Percentiles rank a stretch among this genome's conserved stretches.
Conservation (phyloP, 108 stramenopile genomes). For the Seminavis robusta region DNA sequence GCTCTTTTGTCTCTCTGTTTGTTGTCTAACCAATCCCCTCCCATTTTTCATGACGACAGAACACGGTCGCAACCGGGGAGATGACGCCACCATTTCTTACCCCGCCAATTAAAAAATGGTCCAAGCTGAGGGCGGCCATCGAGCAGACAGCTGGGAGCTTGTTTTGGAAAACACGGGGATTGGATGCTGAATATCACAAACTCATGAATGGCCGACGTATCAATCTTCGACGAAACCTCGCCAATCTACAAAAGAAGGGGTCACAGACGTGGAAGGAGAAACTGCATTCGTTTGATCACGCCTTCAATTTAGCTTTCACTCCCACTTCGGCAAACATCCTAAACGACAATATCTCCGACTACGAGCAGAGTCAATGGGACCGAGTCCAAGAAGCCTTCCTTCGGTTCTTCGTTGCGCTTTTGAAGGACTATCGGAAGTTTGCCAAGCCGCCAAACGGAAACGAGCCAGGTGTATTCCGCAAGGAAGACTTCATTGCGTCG, state of each 20-base stretch:
- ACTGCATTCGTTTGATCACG: constrained; percentile 63
- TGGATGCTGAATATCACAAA: constrained; percentile 44
- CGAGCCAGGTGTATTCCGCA: constrained; percentile 27
- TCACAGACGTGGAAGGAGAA: constrained; percentile 73
- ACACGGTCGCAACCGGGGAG: constrained; percentile 61
- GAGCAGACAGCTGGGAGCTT: constrained; percentile 73
- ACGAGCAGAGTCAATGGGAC: constrained; percentile 76
- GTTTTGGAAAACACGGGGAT: constrained; percentile 72
- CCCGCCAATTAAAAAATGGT: constrained; percentile 65
- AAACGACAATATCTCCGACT: constrained; percentile 24
- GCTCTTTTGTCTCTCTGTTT: no score
- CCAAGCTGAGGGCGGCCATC: constrained; percentile 61
- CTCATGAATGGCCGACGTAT: constrained; percentile 2
- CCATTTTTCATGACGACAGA: no score
- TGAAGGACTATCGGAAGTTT: constrained; percentile 82
- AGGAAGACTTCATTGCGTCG: constrained; percentile 51
- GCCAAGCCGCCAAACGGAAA: constrained; percentile 30
- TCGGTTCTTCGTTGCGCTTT: constrained; percentile 78
- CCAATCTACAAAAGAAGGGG: constrained; percentile 19
- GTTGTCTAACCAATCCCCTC: no score
- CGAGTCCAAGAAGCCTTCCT: constrained; percentile 87
- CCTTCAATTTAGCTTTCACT: constrained; percentile 71
- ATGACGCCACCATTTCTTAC: constrained; percentile 53
- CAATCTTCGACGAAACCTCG: constrained; percentile 4
- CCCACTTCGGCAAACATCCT: constrained; percentile 43